These are phyloP conservation scores for Boeremia exigua DNA, from an alignment of 2,329 filamentous ascomycete species.

Conservation along the genomic window DNA sequence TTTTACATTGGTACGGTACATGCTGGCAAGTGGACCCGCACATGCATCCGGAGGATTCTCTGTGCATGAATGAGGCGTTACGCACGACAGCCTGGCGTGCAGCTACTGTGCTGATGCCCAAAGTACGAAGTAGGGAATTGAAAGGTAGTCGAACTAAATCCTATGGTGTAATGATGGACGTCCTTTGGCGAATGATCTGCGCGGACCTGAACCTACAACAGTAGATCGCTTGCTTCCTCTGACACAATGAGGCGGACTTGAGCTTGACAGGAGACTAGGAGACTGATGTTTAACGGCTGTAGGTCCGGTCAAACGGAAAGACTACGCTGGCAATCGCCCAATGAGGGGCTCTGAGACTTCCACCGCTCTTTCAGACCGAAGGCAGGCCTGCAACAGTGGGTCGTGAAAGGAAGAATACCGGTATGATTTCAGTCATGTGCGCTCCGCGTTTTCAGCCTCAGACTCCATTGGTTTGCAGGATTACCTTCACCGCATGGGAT, in stretches of 20 bases:
- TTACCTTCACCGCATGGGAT: slow-evolving; percentile 28
- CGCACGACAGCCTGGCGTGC: slow-evolving; percentile 9
- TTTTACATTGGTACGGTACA: background rate
- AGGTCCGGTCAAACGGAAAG: slow-evolving; percentile 6
- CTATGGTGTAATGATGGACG: background rate
- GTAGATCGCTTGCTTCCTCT: slow-evolving; percentile 4
- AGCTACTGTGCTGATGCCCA: slow-evolving; percentile 5
- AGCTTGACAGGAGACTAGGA: background rate
- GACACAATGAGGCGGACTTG: background rate
- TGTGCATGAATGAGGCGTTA: background rate
- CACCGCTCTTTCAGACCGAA: slow-evolving; percentile 29
- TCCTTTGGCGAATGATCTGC: background rate
- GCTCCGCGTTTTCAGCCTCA: slow-evolving; percentile 22
- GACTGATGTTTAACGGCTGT: slow-evolving; percentile 4
- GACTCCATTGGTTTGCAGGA: slow-evolving; percentile 16
- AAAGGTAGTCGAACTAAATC: background rate
- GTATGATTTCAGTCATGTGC: slow-evolving; percentile 30
- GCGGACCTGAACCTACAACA: background rate
- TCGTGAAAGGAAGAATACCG: slow-evolving; percentile 13
- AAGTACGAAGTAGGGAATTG: background rate
- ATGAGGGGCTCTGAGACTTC: slow-evolving; percentile 8
- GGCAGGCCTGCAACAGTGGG: slow-evolving; percentile 5
- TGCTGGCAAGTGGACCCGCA: background rate
- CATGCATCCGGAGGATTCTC: background rate
- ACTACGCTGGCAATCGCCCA: background rate